Conservation (phyloP, 257 asterid species). For the Coffea eugenioides region DNA sequence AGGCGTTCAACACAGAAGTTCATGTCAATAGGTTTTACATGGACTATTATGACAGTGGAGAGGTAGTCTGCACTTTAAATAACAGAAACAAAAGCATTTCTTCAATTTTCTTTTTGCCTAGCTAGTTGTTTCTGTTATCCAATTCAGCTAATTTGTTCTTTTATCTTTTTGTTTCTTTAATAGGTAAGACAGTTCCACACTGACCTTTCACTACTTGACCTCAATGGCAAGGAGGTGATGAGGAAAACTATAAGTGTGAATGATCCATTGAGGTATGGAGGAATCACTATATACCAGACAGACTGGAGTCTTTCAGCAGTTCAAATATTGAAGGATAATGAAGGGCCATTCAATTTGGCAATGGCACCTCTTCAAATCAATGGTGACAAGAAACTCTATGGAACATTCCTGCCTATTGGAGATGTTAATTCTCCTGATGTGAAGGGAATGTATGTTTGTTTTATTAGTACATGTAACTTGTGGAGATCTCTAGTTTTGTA, state of each 20-base stretch:
- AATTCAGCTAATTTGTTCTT: too few relatives aligned
- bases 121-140: too few relatives aligned
- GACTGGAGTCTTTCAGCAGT: slow-evolving; percentile 79
- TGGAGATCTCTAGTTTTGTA: neutral
- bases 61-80: slow-evolving; percentile 42
- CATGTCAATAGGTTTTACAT: slow-evolving; percentile 69
- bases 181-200: slow-evolving; percentile 86
- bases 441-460: slow-evolving; percentile 69
- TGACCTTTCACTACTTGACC: slow-evolving; percentile 79
- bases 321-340: slow-evolving; percentile 67
- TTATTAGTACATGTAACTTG: slow-evolving; percentile 1
- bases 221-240: slow-evolving; percentile 79
- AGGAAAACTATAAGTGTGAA: slow-evolving; percentile 85
- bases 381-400: slow-evolving; percentile 91
- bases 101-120: neutral
- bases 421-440: slow-evolving; percentile 53
- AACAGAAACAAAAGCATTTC: neutral
- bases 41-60: slow-evolving; percentile 87
- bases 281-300: slow-evolving; percentile 62
- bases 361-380: slow-evolving; percentile 79
- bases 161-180: slow-evolving; percentile 16
- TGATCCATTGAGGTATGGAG: slow-evolving; percentile 81
- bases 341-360: slow-evolving; percentile 94
- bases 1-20: slow-evolving; percentile 80
- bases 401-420: slow-evolving; percentile 70